Percentiles rank a stretch among this genome's conserved stretches.
Evolutionary conservation across 306 rosid species (phyloP).

Genomic region (Potentilla sterilis): DNA sequence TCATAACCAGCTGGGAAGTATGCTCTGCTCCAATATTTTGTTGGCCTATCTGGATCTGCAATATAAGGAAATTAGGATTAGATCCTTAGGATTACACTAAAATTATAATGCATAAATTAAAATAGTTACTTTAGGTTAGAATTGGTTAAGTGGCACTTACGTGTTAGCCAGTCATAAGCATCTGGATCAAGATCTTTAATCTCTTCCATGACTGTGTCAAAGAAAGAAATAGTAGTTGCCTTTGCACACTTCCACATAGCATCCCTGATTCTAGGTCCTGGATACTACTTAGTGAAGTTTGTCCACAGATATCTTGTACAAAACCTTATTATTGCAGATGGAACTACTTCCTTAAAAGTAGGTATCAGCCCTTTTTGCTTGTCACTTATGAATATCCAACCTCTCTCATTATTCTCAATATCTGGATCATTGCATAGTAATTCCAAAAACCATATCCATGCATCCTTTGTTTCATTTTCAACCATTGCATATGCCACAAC

Average conservation of each 20-base stretch:
- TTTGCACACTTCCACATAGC: neutral
- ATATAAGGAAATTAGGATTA: too few species aligned
- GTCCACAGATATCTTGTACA: neutral
- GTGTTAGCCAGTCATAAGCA: neutral
- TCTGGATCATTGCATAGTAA: neutral
- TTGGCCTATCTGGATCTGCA: too few species aligned
- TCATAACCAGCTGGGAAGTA: too few species aligned
- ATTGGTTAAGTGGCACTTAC: neutral
- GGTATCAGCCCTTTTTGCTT: neutral
- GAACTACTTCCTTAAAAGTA: neutral
- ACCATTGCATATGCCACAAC: too few species aligned
- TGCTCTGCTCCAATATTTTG: too few species aligned
- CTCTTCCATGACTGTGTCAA: neutral
- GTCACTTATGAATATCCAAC: too few species aligned
- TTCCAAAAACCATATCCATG: neutral
- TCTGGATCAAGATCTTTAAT: neutral
- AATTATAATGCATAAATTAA: too few species aligned
- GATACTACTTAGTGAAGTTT: neutral
- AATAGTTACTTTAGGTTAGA: too few species aligned
- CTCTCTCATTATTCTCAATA: neutral
- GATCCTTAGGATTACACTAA: too few species aligned
- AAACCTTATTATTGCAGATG: neutral
- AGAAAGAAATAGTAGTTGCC: neutral
- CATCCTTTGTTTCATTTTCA: too few species aligned
- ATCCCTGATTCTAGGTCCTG: neutral